Evolutionary conservation across 2,329 filamentous ascomycete genomes (phyloP), one percentile per base, ranked within the genome.

Genomic region (Rhexocercosporidium sp.): DNA sequence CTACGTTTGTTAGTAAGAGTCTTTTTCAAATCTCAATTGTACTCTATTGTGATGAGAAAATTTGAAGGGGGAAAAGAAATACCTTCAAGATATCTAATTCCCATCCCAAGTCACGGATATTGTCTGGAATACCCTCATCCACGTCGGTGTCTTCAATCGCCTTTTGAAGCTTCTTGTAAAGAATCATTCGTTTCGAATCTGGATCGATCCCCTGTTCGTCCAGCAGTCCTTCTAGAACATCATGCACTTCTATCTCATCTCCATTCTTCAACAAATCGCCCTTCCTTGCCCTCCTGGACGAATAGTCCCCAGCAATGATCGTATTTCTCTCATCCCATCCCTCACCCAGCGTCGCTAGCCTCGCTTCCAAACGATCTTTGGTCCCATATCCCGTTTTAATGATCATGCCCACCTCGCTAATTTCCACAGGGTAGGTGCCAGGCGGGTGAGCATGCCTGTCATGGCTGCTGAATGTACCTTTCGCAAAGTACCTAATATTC

Each of bases 31-130:
- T n/a, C 34, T 11, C 8, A 37, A 11, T 11, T 11, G 9, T 37
- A 9, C 34, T n/a, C n/a, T n/a, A 37, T 37, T 37, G 2, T 37
- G 34, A 6, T 37, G 34, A 11, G 34, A 11, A n/a, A 11, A 11
- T 37, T 37, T 6, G 34, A 37, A 37, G 34, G 2, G 12, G 34
- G 2, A 9, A 44, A 47, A 47, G n/a, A 49, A 69, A 34, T 64
- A 56, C 67, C 61, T 69, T 69, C 46, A 69, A 61, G 8, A 69
- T 67, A 47, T 69, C 67, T 11, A 69, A 59, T n/a, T 69, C 67
- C 67, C 61, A 64, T 20, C 67, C 67, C 47, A 22, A 29, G 34
- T 47, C 27, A n/a, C 47, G 20, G 27, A 68, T 49, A 8, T 27
- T 27, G 9, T 39, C 16, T n/a, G 54, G 37, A 16, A 47, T 9